Percentiles rank a stretch among this genome's conserved stretches.
phyloP scores from a whole-genome alignment of 2,329 filamentous ascomycete species.

The Phaeosphaeriaceae sp. region DNA sequence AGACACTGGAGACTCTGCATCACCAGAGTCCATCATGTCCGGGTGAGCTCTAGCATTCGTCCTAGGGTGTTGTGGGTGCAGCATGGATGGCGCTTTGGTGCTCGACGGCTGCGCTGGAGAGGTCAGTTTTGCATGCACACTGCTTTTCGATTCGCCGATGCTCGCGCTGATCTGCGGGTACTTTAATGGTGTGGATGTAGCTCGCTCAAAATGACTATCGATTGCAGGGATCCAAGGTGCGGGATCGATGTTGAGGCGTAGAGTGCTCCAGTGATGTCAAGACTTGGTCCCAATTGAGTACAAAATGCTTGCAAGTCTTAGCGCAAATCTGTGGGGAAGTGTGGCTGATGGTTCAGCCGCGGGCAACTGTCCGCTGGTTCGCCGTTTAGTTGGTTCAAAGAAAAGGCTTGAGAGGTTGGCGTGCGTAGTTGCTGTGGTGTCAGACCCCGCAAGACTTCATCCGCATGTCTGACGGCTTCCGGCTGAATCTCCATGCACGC shows the following conservation, averaged over 20 bases:
- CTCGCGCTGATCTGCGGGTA: slow-evolving; percentile 14
- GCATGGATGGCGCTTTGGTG: slow-evolving; percentile 6
- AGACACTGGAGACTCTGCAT: slow-evolving; percentile 9
- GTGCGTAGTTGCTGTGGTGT: slow-evolving; percentile 3
- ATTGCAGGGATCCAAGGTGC: slow-evolving; percentile 12
- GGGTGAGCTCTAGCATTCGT: slow-evolving; percentile 12
- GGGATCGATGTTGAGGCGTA: slow-evolving; percentile 14
- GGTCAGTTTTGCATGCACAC: neutral
- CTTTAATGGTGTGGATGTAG: slow-evolving; percentile 19
- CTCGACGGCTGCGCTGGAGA: slow-evolving; percentile 8
- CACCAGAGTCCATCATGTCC: slow-evolving; percentile 11
- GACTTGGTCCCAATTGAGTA: slow-evolving; percentile 20
- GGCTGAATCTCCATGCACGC: neutral
- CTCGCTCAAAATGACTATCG: slow-evolving; percentile 18
- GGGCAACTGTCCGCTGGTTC: slow-evolving; percentile 7
- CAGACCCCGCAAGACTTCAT: neutral
- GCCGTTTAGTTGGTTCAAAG: slow-evolving; percentile 15
- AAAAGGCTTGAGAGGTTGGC: slow-evolving; percentile 7
- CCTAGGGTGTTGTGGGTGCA: slow-evolving; percentile 13
- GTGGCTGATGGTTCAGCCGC: slow-evolving; percentile 25
- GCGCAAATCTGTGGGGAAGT: slow-evolving; percentile 21
- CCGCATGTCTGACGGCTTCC: neutral
- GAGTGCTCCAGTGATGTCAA: slow-evolving; percentile 18
- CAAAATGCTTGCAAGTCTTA: slow-evolving; percentile 18
- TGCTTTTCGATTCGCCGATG: slow-evolving; percentile 14